Conservation (phyloP, 306 rosid genomes). For the Arachis hypogaea region DNA sequence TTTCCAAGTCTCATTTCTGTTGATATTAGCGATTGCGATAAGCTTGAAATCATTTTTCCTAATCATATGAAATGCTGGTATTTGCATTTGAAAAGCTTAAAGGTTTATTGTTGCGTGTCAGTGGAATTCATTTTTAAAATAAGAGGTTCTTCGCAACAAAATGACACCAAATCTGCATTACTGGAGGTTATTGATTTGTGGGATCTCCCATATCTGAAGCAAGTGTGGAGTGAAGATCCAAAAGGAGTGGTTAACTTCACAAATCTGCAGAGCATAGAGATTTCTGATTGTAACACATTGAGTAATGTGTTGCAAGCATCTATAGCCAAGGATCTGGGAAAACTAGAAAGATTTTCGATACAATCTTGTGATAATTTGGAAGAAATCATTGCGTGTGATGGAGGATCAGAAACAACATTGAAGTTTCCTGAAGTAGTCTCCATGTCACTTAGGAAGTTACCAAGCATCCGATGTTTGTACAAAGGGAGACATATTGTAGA, state of each 20-base stretch:
- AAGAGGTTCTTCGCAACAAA: background rate
- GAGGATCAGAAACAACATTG: background rate
- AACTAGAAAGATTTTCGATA: background rate
- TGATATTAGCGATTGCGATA: background rate
- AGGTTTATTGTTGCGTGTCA: background rate
- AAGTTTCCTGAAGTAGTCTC: background rate
- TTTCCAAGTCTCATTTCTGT: conserved; percentile 1
- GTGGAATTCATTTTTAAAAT: conserved; percentile 35
- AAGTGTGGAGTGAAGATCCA: conserved; percentile 31
- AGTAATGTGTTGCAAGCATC: conserved; percentile 28
- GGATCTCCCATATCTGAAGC: background rate
- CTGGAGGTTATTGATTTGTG: background rate
- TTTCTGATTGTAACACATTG: background rate
- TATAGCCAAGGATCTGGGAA: conserved; percentile 1
- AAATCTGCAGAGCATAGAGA: background rate
- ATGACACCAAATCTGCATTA: background rate
- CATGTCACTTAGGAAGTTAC: background rate
- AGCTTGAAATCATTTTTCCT: conserved; percentile 24
- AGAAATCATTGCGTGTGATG: background rate
- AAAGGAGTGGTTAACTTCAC: conserved; percentile 6
- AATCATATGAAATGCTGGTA: conserved; percentile 15
- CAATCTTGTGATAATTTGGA: background rate
- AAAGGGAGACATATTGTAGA: background rate
- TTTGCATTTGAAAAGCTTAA: background rate
- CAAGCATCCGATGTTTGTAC: background rate